Evolutionary conservation across 2,329 filamentous ascomycete species (phyloP).

Genomic region (Penicillium sclerotigenum): DNA sequence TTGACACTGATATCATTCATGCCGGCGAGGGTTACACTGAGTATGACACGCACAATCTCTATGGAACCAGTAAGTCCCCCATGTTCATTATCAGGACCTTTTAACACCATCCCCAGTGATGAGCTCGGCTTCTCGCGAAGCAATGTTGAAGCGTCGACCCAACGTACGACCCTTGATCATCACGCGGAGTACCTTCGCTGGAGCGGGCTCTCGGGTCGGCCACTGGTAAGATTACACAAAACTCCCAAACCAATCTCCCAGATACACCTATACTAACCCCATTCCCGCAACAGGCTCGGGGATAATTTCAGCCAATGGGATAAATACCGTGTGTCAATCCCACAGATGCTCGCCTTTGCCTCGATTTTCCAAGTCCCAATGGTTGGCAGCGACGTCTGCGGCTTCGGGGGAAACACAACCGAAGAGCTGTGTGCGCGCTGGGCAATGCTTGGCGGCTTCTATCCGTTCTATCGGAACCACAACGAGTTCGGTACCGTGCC

Average conservation of each 20-base stretch:
- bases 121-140: slow-evolving; percentile 61
- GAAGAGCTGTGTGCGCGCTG: slow-evolving; percentile 72
- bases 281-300: slow-evolving; percentile 47
- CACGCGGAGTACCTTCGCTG: slow-evolving; percentile 72
- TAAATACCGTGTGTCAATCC: slow-evolving; percentile 58
- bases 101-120: slow-evolving; percentile 52
- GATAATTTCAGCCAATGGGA: slow-evolving; percentile 60
- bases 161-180: slow-evolving; percentile 66
- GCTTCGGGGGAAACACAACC: slow-evolving; percentile 65
- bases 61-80: slow-evolving; percentile 56
- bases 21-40: slow-evolving; percentile 60
- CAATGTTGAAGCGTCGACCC: slow-evolving; percentile 66
- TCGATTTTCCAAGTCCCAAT: slow-evolving; percentile 67
- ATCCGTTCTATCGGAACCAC: slow-evolving; percentile 74
- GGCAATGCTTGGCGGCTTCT: slow-evolving; percentile 69
- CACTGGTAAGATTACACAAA: slow-evolving; percentile 45
- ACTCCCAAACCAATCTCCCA: slow-evolving; percentile 33
- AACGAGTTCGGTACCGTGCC: slow-evolving; percentile 52
- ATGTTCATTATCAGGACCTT: background rate
- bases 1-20: slow-evolving; percentile 66
- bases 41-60: slow-evolving; percentile 76
- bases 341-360: slow-evolving; percentile 59
- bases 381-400: slow-evolving; percentile 72
- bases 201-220: slow-evolving; percentile 60
- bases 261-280: slow-evolving; percentile 5